Percentiles rank a stretch among this genome's conserved stretches.
phyloP scores from a whole-genome alignment of 2,329 filamentous ascomycete genomes.

The Beauveria varroae region DNA sequence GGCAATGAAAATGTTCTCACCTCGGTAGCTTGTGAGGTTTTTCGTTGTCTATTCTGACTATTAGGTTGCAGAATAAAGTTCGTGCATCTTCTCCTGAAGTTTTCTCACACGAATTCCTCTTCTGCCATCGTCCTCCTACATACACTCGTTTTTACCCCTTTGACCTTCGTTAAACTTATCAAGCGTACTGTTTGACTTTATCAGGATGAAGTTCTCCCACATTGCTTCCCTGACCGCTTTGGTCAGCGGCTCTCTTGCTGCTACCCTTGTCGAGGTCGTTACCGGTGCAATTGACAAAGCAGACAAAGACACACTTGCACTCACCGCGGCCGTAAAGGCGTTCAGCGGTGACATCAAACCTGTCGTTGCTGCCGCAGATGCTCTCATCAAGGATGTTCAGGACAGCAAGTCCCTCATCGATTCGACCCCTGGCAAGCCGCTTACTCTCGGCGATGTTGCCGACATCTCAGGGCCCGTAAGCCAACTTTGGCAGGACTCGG shows the following conservation, averaged over 20 bases:
- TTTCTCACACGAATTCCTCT: not conserved
- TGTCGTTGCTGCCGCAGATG: not conserved
- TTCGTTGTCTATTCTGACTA: not conserved
- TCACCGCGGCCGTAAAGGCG: not conserved
- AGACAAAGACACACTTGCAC: not conserved
- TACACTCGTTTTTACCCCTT: not conserved
- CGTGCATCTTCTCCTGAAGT: too few species aligned
- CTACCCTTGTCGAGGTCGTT: not conserved
- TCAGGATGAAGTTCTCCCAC: not conserved
- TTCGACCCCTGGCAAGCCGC: not conserved
- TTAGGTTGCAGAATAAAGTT: too few species aligned
- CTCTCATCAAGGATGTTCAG: not conserved
- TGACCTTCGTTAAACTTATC: not conserved
- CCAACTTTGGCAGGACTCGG: not conserved
- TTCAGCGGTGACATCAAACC: slow-evolving; percentile 1
- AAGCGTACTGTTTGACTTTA: too few species aligned
- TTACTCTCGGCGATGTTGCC: not conserved
- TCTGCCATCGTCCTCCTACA: not conserved
- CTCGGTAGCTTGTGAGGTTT: slow-evolving; percentile 8
- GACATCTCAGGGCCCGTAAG: not conserved
- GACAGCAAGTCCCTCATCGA: not conserved
- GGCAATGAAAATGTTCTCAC: not conserved
- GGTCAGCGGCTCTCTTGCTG: not conserved
- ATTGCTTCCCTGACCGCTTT: not conserved
- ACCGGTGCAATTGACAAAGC: not conserved